Percentiles rank a stretch among this genome's conserved stretches.
These are phyloP conservation scores for Leptographium lundbergii DNA, from an alignment of 2,329 filamentous ascomycete genomes.

Conservation along the genomic window DNA sequence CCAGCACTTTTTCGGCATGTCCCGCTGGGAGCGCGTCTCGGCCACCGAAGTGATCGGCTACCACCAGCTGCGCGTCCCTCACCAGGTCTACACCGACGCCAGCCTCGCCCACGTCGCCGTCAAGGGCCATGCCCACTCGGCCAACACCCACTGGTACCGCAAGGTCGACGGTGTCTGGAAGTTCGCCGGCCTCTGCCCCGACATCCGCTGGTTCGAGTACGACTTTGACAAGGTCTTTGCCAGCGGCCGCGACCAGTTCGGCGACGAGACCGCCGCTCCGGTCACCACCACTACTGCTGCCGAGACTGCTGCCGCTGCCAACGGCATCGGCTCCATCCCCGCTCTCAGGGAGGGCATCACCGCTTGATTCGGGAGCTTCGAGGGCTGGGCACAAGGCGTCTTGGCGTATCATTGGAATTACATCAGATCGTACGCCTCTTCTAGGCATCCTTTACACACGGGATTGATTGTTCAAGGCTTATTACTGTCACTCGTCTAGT, in stretches of 20 bases:
- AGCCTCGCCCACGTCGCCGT: conserved; percentile 28
- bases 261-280: background rate
- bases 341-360: background rate
- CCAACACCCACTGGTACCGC: conserved; percentile 43
- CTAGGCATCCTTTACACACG: background rate
- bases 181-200: conserved; percentile 42
- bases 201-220: conserved; percentile 44
- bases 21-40: conserved; percentile 43
- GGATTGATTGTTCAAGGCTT: background rate
- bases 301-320: background rate
- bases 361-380: background rate
- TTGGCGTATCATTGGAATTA: background rate
- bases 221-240: conserved; percentile 28
- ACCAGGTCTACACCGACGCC: conserved; percentile 44
- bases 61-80: conserved; percentile 49
- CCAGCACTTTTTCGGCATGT: conserved; percentile 50
- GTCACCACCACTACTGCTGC: background rate
- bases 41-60: conserved; percentile 47
- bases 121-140: conserved; percentile 48
- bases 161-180: conserved; percentile 50
- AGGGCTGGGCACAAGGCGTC: background rate
- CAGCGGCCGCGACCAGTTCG: conserved; percentile 12
- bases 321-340: background rate
- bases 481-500: background rate
- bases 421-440: background rate